A percentile compares a stretch with the other conserved stretches of the same genome.
These are phyloP conservation scores for Fusarium mundagurra DNA, from an alignment of 2,329 filamentous ascomycete genomes.

Conservation along the genomic window DNA sequence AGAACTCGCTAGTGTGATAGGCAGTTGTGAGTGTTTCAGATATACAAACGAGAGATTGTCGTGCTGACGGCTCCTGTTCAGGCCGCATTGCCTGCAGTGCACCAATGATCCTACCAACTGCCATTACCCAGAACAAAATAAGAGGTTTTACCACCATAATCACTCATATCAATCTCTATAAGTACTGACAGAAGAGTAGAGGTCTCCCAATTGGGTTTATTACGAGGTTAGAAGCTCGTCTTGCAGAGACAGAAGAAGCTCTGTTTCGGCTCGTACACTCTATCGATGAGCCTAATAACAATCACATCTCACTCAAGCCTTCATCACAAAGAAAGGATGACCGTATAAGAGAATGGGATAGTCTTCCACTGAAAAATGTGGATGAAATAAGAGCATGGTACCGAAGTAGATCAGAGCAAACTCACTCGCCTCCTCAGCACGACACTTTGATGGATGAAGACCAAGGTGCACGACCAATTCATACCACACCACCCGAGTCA, in stretches of 20 bases:
- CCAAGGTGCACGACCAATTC: background rate
- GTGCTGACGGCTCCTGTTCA: background rate
- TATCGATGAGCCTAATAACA: background rate
- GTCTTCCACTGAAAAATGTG: slow-evolving; percentile 29
- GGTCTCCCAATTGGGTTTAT: slow-evolving; percentile 53
- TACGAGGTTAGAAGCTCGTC: slow-evolving; percentile 50
- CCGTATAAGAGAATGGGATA: slow-evolving; percentile 44
- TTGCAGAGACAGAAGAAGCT: slow-evolving; percentile 47
- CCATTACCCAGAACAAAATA: slow-evolving; percentile 49
- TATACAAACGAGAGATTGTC: fast-evolving
- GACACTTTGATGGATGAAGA: background rate
- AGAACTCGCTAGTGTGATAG: slow-evolving; percentile 30
- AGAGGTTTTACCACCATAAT: slow-evolving; percentile 30
- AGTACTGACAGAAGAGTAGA: slow-evolving; percentile 25
- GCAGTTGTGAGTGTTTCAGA: slow-evolving; percentile 17
- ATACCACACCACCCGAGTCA: no score
- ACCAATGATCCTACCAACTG: slow-evolving; percentile 44
- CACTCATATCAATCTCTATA: fast-evolving
- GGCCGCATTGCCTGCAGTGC: slow-evolving; percentile 46
- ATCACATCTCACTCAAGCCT: background rate
- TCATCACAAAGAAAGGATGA: slow-evolving; percentile 41
- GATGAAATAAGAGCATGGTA: slow-evolving; percentile 40
- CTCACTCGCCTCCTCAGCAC: fast-evolving
- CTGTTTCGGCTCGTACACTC: slow-evolving; percentile 40
- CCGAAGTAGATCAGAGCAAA: background rate